Evolutionary conservation across 2,329 filamentous ascomycete species (phyloP).

Genomic region (Seiridium unicorne): DNA sequence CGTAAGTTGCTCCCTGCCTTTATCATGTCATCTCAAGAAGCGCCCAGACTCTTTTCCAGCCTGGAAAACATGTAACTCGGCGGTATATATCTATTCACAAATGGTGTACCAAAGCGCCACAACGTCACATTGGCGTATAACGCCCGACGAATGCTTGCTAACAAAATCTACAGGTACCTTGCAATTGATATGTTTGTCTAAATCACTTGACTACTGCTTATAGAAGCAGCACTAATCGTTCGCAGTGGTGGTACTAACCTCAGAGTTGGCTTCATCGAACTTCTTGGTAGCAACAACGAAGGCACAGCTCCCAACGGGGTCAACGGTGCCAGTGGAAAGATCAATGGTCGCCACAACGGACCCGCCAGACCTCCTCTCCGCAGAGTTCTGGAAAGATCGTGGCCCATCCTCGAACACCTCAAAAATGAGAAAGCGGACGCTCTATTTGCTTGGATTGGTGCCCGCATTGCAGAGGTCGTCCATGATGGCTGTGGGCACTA

Average conservation of each 20-base stretch:
- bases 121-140: no score
- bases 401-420: constrained; percentile 71
- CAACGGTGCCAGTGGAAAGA: constrained; percentile 6
- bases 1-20: constrained; percentile 37
- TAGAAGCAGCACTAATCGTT: neutral
- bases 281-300: constrained; percentile 39
- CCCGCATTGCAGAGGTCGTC: constrained; percentile 73
- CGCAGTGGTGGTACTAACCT: constrained; percentile 66
- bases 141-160: no score
- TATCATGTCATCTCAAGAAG: no score
- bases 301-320: constrained; percentile 12
- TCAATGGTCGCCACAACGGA: constrained; percentile 13
- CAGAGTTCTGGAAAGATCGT: constrained; percentile 65
- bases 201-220: no score
- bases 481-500: constrained; percentile 49
- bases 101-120: no score
- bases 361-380: constrained; percentile 35
- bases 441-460: constrained; percentile 79
- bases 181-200: constrained; percentile 63
- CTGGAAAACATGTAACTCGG: no score
- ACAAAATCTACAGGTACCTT: constrained; percentile 43
- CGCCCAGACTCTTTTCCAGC: no score
- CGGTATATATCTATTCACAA: no score
- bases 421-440: constrained; percentile 74
- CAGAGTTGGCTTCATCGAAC: constrained; percentile 65